A percentile compares a stretch with the other conserved stretches of the same genome.
Conservation (phyloP, 306 rosid genomes). For the Sophora flavescens region DNA sequence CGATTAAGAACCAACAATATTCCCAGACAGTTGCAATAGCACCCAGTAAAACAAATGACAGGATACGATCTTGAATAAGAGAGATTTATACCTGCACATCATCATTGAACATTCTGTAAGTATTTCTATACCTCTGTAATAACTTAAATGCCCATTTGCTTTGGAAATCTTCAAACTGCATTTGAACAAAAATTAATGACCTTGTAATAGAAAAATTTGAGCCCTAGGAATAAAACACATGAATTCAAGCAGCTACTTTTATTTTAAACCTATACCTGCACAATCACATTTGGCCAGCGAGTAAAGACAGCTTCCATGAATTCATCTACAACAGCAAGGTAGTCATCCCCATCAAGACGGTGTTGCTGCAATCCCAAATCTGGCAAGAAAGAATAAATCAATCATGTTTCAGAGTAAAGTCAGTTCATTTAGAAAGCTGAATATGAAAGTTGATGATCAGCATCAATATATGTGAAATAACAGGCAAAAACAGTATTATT, state of each 20-base stretch:
- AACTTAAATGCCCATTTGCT: constrained; percentile 99
- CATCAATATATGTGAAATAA: constrained; percentile 17
- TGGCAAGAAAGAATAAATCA: constrained; percentile 43
- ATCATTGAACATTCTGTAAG: constrained; percentile 97
- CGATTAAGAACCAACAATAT: constrained; percentile 31
- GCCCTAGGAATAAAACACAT: constrained; percentile 10
- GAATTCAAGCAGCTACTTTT: constrained; percentile 17
- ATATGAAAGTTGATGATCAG: constrained; percentile 7
- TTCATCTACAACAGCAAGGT: constrained; percentile 88
- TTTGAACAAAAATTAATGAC: constrained; percentile 35
- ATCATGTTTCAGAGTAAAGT: constrained; percentile 32
- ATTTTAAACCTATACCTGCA: constrained; percentile 69
- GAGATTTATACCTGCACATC: constrained; percentile 86
- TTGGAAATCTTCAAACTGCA: constrained; percentile 98
- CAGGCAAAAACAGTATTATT: not conserved
- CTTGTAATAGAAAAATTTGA: not conserved
- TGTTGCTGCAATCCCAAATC: constrained; percentile 93
- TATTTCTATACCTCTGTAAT: constrained; percentile 90
- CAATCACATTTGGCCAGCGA: constrained; percentile 99
- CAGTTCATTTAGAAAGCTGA: constrained; percentile 36
- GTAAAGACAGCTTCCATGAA: constrained; percentile 98
- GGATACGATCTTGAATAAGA: not conserved
- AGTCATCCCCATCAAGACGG: constrained; percentile 95
- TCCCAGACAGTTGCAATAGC: not conserved
- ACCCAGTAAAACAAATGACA: constrained; percentile 14